Conservation (phyloP, 176 grass and related monocot species). For the Ensete glaucum region DNA sequence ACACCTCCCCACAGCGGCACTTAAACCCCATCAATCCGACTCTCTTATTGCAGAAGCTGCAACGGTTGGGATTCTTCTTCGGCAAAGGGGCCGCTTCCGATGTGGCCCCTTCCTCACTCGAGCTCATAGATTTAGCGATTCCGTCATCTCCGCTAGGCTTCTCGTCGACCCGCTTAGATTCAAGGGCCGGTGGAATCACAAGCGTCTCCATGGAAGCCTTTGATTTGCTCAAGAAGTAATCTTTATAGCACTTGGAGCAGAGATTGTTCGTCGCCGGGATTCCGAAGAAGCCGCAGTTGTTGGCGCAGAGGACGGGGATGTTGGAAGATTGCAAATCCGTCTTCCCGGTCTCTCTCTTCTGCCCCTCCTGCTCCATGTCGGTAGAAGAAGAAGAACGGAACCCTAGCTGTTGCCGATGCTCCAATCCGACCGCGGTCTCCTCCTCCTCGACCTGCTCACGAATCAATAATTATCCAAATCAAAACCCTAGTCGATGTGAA, state of each 20-base stretch:
- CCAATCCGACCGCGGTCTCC: too few species aligned
- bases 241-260: conserved; percentile 56
- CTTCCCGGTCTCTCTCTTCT: conserved; percentile 22
- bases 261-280: conserved; percentile 36
- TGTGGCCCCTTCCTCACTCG: neutral
- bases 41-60: conserved; percentile 30
- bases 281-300: conserved; percentile 70
- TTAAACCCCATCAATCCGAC: conserved; percentile 61
- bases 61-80: conserved; percentile 13
- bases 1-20: conserved; percentile 60
- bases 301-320: conserved; percentile 37
- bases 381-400: neutral
- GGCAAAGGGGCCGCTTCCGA: neutral
- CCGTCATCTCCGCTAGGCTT: neutral
- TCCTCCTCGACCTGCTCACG: too few species aligned
- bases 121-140: neutral
- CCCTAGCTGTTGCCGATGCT: neutral
- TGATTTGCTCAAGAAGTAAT: conserved; percentile 26
- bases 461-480: too few species aligned
- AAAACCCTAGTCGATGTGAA: too few species aligned
- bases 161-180: conserved; percentile 11
- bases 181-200: neutral
- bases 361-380: conserved; percentile 36
- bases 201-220: conserved; percentile 26
- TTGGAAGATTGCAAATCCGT: neutral